Evolutionary conservation across 805 yeast genomes (phyloP), one percentile per base, ranked within the genome.

Genomic region (Nakazawaea wickerhamii): DNA sequence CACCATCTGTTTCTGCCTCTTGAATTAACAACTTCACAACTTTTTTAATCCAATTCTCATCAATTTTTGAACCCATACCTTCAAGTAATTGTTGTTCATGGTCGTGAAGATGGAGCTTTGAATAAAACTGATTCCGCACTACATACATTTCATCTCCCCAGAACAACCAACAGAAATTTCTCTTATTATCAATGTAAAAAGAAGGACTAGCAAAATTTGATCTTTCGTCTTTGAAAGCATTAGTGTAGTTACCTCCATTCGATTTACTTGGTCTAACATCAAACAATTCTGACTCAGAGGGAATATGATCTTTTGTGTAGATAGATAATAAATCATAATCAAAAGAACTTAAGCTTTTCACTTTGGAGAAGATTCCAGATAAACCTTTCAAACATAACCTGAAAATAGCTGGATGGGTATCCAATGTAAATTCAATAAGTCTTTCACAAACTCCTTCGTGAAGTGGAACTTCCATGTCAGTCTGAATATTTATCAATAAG

Each of bases 331-430:
- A 51, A 46, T 77, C 68, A 52, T 86, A 73, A 1, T 65, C 71
- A 44, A 61, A 67, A 3, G 61, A 57, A 3, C 79, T 76, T 17
- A 75, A 59, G 0, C 65, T 54, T 22, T 68, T 60, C 5, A 77
- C 49, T 42, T 75, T 73, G 44, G 66, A 65, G 19, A 78, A 55
- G 4, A 81, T 49, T n/a, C 73, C 68, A 2, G 81, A 66, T 23
- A 84, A 55, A 15, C 88, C 82, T 40, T 74, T 76, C 45, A 81
- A 60, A 15, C 84, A 80, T 28, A 77, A 57, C 43, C 79, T 70
- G 1, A 85, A 67, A 35, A 86, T 61, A 2, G 71, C 61, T 0
- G 96, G 95, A 57, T 87, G 95, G 18, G 76, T 76, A n/a, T 74
- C 70, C 11, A 68, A 60, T 1, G 84, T 71, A 26, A 68, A 66